These are phyloP conservation scores for Annulohypoxylon bovei DNA, from an alignment of 495 filamentous ascomycete species.

Conservation along the genomic window DNA sequence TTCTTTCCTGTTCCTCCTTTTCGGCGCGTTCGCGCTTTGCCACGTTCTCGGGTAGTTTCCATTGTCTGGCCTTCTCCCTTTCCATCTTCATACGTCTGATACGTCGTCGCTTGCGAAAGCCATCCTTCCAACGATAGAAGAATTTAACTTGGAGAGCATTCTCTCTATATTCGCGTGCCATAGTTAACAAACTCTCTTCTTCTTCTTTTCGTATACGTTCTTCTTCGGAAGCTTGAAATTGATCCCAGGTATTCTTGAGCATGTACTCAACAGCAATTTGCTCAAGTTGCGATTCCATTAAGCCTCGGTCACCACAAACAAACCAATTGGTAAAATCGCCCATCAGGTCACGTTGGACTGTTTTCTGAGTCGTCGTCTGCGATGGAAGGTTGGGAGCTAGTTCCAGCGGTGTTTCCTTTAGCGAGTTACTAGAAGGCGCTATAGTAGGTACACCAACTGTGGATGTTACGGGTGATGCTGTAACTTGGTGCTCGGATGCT, in stretches of 20 bases:
- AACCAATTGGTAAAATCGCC: conserved; percentile 58
- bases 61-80: conserved; percentile 49
- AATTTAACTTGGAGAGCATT: conserved; percentile 58
- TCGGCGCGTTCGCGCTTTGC: conserved; percentile 44
- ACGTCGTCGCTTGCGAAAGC: conserved; percentile 50
- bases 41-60: conserved; percentile 39
- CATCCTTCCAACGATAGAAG: conserved; percentile 59
- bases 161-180: conserved; percentile 52
- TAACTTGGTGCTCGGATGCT: background rate
- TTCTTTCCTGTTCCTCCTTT: conserved; percentile 33
- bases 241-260: conserved; percentile 44
- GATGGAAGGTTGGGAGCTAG: background rate
- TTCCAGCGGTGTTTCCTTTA: background rate
- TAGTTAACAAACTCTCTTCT: conserved; percentile 50
- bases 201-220: conserved; percentile 52
- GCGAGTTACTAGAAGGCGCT: background rate
- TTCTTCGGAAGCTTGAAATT: conserved; percentile 49
- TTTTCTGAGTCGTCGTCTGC: background rate
- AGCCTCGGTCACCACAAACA: conserved; percentile 54
- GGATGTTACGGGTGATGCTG: background rate
- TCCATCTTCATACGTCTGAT: conserved; percentile 45
- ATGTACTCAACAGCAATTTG: conserved; percentile 49
- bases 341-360: conserved; percentile 45
- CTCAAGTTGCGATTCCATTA: conserved; percentile 52
- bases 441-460: background rate